phyloP scores from a whole-genome alignment of 1,284 basidiomycete genomes.

The Boletellus dicymbophilus region DNA sequence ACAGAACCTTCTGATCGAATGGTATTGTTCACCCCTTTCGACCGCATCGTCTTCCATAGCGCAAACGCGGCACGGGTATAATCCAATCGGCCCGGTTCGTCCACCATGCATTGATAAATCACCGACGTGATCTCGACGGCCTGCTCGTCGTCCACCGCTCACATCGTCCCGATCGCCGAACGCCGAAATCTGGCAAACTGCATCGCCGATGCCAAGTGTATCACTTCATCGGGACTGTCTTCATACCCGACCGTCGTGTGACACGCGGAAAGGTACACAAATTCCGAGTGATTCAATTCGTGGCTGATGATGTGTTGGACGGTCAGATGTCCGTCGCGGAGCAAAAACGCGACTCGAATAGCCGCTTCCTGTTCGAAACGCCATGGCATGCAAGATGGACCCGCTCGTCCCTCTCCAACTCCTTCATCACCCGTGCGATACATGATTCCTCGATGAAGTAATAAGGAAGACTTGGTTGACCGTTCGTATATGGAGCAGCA shows the following conservation, averaged over 20 bases:
- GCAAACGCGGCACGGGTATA: no score
- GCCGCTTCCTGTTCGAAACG: not conserved
- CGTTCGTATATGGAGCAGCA: constrained; percentile 21
- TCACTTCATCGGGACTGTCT: not conserved
- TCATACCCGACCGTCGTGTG: constrained; percentile 22
- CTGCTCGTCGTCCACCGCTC: no score
- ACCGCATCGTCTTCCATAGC: no score
- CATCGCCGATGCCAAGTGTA: constrained; percentile 14
- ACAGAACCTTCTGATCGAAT: no score
- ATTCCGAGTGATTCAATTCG: constrained; percentile 23
- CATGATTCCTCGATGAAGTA: constrained; percentile 18
- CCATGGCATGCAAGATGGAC: constrained; percentile 25
- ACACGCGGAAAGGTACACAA: constrained; percentile 36
- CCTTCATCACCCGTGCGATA: not conserved
- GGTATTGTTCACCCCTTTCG: no score
- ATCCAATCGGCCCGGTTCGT: no score
- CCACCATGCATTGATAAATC: no score
- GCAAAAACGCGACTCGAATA: constrained; percentile 14
- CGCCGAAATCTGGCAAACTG: no score
- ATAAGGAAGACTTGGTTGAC: constrained; percentile 19
- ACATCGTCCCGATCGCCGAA: no score
- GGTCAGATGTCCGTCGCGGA: constrained; percentile 19
- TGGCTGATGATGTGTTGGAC: constrained; percentile 24
- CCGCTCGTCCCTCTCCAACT: constrained; percentile 10
- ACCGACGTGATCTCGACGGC: no score